phyloP scores from a whole-genome alignment of 495 filamentous ascomycete genomes.

The Parathielavia hyrcaniae region DNA sequence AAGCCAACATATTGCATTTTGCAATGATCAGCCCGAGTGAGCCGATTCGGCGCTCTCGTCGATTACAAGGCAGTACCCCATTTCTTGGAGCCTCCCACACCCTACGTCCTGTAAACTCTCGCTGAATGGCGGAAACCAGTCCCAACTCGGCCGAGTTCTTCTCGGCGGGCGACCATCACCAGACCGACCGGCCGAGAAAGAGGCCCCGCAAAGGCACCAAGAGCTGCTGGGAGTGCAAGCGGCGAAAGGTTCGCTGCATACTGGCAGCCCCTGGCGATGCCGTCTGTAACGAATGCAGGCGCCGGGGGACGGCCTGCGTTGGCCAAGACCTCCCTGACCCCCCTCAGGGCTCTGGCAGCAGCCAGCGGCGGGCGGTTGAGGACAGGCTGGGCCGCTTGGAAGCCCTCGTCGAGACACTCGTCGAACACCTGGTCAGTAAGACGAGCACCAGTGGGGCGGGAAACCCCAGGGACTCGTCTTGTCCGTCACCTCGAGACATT shows the following conservation, averaged over 20 bases:
- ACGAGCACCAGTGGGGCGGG: background rate
- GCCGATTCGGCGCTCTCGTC: too few species aligned
- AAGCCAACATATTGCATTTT: too few species aligned
- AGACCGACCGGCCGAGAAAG: background rate
- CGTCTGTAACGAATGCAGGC: conserved; percentile 40
- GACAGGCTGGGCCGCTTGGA: conserved; percentile 29
- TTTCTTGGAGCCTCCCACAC: background rate
- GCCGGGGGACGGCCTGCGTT: conserved; percentile 38
- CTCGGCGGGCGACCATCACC: background rate
- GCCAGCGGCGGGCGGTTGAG: conserved; percentile 6
- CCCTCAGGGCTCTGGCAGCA: background rate
- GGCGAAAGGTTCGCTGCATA: conserved; percentile 45
- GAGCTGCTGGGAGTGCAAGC: conserved; percentile 51
- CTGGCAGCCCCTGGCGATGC: conserved; percentile 31
- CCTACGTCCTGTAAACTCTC: background rate
- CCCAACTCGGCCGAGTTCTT: background rate
- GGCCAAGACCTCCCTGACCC: conserved; percentile 40
- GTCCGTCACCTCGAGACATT: background rate
- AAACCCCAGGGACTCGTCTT: too few species aligned
- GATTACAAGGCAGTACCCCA: background rate
- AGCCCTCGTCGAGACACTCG: conserved; percentile 27
- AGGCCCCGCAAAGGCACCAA: conserved; percentile 44
- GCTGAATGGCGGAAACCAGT: background rate
- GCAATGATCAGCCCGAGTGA: too few species aligned
- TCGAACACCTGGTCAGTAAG: conserved; percentile 26